Conservation (phyloP, 208 protist species). For the Herpetomonas muscarum region DNA sequence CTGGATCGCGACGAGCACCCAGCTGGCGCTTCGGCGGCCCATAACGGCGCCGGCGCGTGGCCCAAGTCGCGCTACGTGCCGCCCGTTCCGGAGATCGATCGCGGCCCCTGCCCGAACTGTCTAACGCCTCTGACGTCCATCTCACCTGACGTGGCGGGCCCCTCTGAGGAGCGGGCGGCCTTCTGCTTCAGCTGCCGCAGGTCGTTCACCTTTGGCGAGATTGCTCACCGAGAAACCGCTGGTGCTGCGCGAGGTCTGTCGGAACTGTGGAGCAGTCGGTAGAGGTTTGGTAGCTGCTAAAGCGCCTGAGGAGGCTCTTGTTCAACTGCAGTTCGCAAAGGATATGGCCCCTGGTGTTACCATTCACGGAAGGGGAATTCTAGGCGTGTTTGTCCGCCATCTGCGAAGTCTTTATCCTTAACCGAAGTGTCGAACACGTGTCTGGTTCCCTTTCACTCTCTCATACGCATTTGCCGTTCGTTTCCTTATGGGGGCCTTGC, state of each 20-base stretch:
- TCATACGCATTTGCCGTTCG: too few species aligned
- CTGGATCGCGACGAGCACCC: neutral
- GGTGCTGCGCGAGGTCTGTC: neutral
- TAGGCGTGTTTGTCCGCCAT: too few species aligned
- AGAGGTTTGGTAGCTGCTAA: neutral
- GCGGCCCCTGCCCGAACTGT: constrained; percentile 71
- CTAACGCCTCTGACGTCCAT: constrained; percentile 39
- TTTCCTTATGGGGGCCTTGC: too few species aligned
- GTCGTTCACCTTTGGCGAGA: constrained; percentile 73
- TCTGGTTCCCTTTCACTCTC: too few species aligned
- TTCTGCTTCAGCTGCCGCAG: constrained; percentile 80
- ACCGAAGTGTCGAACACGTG: too few species aligned
- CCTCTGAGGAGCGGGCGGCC: constrained; percentile 37
- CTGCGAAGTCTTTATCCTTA: too few species aligned
- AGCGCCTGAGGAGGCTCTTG: constrained; percentile 8
- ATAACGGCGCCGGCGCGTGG: neutral
- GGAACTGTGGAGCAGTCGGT: neutral
- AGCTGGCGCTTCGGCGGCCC: too few species aligned
- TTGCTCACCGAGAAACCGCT: constrained; percentile 23
- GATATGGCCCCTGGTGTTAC: too few species aligned
- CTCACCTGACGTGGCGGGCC: constrained; percentile 12
- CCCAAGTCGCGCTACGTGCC: constrained; percentile 17
- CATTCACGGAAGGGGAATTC: too few species aligned
- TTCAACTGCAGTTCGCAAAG: neutral
- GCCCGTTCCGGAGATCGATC: constrained; percentile 25